phyloP scores from a whole-genome alignment of 345 rosid species.

The Citrus inodora region DNA sequence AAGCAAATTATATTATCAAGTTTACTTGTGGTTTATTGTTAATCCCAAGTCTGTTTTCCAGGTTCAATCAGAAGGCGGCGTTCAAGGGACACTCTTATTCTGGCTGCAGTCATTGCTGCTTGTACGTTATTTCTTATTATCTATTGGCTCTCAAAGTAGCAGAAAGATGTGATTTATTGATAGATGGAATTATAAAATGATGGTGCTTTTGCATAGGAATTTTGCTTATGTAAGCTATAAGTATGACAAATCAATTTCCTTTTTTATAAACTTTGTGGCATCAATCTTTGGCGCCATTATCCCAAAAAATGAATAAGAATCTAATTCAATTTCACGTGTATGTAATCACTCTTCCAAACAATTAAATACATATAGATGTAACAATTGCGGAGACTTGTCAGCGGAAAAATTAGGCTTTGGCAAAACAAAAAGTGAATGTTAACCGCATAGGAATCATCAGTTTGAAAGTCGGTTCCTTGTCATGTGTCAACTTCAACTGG shows the following conservation, averaged over 20 bases:
- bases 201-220: slow-evolving; percentile 22
- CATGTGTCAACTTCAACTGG: not conserved
- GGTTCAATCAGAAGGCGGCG: slow-evolving; percentile 83
- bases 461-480: slow-evolving; percentile 14
- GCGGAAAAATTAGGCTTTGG: not conserved
- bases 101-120: slow-evolving; percentile 87
- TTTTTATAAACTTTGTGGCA: slow-evolving; percentile 10
- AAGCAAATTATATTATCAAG: slow-evolving; percentile 27
- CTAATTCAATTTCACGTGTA: not conserved
- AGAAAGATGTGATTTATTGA: slow-evolving; percentile 4
- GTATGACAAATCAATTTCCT: slow-evolving; percentile 18
- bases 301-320: not conserved
- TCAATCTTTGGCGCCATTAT: slow-evolving; percentile 14
- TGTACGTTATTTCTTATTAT: slow-evolving; percentile 89
- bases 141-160: slow-evolving; percentile 90
- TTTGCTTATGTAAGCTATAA: slow-evolving; percentile 35
- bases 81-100: slow-evolving; percentile 87
- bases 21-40: slow-evolving; percentile 41
- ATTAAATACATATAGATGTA: not conserved
- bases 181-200: slow-evolving; percentile 9
- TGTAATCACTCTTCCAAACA: not conserved
- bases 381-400: not conserved
- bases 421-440: not conserved
- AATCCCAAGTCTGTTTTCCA: slow-evolving; percentile 24
- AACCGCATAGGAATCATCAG: not conserved